Conservation (phyloP, 352 stramenopile species). For the Globisporangium orthogonon region DNA sequence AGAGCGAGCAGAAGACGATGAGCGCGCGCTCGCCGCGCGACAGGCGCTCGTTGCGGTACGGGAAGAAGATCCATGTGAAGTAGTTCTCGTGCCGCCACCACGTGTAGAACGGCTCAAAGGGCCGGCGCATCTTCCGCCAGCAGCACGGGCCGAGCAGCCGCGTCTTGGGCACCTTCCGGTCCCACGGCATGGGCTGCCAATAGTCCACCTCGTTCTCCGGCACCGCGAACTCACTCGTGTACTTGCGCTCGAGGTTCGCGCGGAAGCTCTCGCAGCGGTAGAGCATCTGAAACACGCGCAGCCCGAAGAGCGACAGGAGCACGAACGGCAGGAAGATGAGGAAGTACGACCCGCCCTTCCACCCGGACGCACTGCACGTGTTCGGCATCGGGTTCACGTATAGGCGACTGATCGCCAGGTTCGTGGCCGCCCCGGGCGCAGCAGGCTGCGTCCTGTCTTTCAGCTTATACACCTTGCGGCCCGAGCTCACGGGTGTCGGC, state of each 20-base stretch:
- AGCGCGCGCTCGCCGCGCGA: constrained; percentile 51
- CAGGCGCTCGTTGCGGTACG: constrained; percentile 57
- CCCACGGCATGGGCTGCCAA: constrained; percentile 63
- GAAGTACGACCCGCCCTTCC: constrained; percentile 36
- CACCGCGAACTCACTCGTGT: constrained; percentile 39
- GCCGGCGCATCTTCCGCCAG: constrained; percentile 54
- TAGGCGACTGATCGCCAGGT: constrained; percentile 22
- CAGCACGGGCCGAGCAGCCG: constrained; percentile 52
- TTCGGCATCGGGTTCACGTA: constrained; percentile 65
- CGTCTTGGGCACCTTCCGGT: constrained; percentile 65
- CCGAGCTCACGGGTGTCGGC: constrained; percentile 31
- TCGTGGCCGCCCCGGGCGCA: constrained; percentile 9
- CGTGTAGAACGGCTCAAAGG: constrained; percentile 64
- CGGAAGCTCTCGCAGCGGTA: constrained; percentile 51
- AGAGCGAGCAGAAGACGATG: constrained; percentile 63
- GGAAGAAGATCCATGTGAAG: constrained; percentile 71
- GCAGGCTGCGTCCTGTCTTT: constrained; percentile 8
- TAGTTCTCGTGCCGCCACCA: constrained; percentile 78
- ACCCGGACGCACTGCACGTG: constrained; percentile 36
- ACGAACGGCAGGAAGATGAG: constrained; percentile 58
- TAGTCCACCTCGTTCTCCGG: constrained; percentile 67
- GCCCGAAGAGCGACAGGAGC: constrained; percentile 37
- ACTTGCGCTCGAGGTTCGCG: constrained; percentile 53
- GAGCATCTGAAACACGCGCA: constrained; percentile 60
- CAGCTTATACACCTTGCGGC: constrained; percentile 40